Conservation (phyloP, 345 rosid species). For the Linum lewisii region DNA sequence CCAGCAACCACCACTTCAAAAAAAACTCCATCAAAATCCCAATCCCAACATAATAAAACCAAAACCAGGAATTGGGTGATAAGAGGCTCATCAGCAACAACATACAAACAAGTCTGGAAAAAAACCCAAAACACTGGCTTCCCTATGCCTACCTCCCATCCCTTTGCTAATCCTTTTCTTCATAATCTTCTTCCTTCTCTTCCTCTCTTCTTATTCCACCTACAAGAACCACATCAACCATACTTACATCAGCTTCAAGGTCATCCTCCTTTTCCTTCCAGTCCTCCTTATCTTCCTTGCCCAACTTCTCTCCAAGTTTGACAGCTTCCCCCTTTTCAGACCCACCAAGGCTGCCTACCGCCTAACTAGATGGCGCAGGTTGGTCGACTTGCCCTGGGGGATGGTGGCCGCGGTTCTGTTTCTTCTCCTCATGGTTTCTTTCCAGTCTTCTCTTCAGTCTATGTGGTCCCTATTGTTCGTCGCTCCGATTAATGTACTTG, state of each 20-base stretch:
- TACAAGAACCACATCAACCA: constrained; percentile 42
- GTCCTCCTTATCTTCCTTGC: constrained; percentile 41
- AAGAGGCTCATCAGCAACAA: constrained; percentile 7
- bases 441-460: constrained; percentile 53
- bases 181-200: constrained; percentile 43
- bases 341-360: constrained; percentile 18
- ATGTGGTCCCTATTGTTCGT: constrained; percentile 47
- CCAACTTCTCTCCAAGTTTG: constrained; percentile 19
- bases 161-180: constrained; percentile 38
- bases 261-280: constrained; percentile 49
- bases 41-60: neutral
- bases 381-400: constrained; percentile 49
- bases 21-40: neutral
- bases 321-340: constrained; percentile 20
- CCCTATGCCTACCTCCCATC: constrained; percentile 55
- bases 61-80: neutral
- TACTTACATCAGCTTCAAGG: constrained; percentile 35
- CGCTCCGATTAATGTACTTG: constrained; percentile 4
- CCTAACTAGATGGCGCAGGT: neutral
- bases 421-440: constrained; percentile 52
- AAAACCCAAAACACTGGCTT: constrained; percentile 30
- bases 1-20: neutral
- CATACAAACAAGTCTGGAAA: constrained; percentile 63
- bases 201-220: constrained; percentile 39
- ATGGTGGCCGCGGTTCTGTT: constrained; percentile 31